Percentiles rank a stretch among this genome's conserved stretches.
Evolutionary conservation across 73 alveolate genomes (phyloP).

Genomic region (Paramecium octaurelia): DNA sequence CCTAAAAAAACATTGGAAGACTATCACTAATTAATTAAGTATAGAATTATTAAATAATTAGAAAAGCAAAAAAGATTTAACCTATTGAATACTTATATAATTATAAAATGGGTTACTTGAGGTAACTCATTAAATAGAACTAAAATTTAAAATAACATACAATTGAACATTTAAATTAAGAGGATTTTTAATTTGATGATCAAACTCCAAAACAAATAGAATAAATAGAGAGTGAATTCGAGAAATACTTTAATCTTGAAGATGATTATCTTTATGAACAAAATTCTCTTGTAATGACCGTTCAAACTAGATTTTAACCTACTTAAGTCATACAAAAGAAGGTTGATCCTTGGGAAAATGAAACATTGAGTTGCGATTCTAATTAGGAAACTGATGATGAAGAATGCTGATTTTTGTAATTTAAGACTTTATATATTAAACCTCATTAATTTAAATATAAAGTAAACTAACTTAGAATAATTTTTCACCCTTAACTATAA

Average conservation of each 20-base stretch:
- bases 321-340: background rate
- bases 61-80: background rate
- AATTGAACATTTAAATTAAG: background rate
- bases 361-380: background rate
- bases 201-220: background rate
- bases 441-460: background rate
- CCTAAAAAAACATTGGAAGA: slow-evolving; percentile 44
- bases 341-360: background rate
- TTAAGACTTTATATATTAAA: background rate
- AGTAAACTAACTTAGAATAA: background rate
- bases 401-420: background rate
- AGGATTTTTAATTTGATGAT: background rate
- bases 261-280: background rate
- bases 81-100: background rate
- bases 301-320: background rate
- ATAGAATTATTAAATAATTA: background rate
- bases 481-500: background rate
- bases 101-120: slow-evolving; percentile 31
- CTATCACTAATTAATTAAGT: background rate
- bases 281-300: background rate
- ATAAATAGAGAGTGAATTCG: background rate
- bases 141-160: background rate
- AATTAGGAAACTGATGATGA: background rate
- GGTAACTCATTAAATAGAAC: background rate
- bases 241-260: background rate